These are phyloP conservation scores for Brettanomyces nanus DNA, from an alignment of 805 yeast genomes.

Conservation along the genomic window DNA sequence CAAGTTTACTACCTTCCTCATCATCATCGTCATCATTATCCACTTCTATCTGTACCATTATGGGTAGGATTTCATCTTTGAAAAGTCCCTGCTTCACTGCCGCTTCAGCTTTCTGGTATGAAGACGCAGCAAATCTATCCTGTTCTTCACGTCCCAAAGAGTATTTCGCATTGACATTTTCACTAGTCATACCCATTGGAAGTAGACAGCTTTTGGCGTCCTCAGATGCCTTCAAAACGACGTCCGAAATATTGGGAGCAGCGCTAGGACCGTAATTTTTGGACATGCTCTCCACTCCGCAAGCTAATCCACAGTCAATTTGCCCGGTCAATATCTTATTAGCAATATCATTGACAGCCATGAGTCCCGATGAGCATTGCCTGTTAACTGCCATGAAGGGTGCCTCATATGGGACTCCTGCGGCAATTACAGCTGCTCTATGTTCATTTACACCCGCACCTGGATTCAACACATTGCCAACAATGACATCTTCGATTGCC, in stretches of 20 bases:
- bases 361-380: constrained; percentile 91
- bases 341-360: constrained; percentile 85
- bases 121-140: constrained; percentile 82
- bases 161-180: constrained; percentile 72
- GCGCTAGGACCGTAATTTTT: constrained; percentile 77
- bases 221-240: constrained; percentile 30
- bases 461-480: constrained; percentile 85
- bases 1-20: constrained; percentile 5
- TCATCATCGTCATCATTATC: constrained; percentile 51
- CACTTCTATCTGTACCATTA: constrained; percentile 50
- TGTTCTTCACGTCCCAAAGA: constrained; percentile 61
- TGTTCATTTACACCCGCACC: constrained; percentile 96
- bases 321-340: constrained; percentile 82
- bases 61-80: constrained; percentile 82
- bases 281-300: constrained; percentile 95
- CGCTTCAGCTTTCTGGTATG: constrained; percentile 74
- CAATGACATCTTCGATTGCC: constrained; percentile 73
- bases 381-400: constrained; percentile 84
- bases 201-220: constrained; percentile 70
- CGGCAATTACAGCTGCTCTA: constrained; percentile 84
- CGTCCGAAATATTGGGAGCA: constrained; percentile 50
- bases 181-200: constrained; percentile 96
- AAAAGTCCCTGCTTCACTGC: constrained; percentile 71
- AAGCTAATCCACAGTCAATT: constrained; percentile 84
- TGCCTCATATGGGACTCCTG: constrained; percentile 76